Percentiles rank a stretch among this genome's conserved stretches.
Evolutionary conservation across 345 rosid genomes (phyloP).

Genomic region (Eucalyptus fibrosa): DNA sequence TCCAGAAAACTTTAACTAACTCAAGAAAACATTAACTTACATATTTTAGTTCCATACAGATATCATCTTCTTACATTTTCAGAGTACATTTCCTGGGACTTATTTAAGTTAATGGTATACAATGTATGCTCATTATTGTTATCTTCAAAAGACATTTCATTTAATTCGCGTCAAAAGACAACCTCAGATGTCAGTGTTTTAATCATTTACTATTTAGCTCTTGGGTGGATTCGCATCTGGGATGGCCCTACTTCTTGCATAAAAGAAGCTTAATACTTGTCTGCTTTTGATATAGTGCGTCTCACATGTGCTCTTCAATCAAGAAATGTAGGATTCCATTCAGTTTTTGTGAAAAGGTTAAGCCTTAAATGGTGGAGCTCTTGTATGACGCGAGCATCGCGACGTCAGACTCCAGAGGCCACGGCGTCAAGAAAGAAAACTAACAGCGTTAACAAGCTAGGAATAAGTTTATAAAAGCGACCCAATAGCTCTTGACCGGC

Average conservation of each 20-base stretch:
- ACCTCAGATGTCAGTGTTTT: neutral
- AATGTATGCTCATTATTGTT: neutral
- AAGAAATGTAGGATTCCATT: neutral
- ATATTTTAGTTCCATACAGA: neutral
- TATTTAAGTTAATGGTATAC: neutral
- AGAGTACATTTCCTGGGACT: neutral
- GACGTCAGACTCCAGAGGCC: neutral
- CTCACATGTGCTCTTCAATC: neutral
- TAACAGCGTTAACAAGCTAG: neutral
- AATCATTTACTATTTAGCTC: neutral
- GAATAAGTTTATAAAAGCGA: neutral
- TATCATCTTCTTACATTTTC: neutral
- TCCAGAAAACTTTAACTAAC: neutral
- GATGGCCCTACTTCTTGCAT: neutral
- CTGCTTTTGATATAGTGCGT: neutral
- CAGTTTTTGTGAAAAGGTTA: neutral
- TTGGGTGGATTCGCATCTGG: neutral
- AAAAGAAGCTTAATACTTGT: neutral
- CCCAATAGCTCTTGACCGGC: neutral
- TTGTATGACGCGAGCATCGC: fast-evolving
- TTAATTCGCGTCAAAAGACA: neutral
- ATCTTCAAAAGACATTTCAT: neutral
- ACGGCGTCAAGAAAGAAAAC: neutral
- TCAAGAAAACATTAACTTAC: neutral
- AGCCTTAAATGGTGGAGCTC: neutral